Evolutionary conservation across 1,284 basidiomycete genomes (phyloP), one percentile per base, ranked within the genome.

Genomic region (Boletus sp.): DNA sequence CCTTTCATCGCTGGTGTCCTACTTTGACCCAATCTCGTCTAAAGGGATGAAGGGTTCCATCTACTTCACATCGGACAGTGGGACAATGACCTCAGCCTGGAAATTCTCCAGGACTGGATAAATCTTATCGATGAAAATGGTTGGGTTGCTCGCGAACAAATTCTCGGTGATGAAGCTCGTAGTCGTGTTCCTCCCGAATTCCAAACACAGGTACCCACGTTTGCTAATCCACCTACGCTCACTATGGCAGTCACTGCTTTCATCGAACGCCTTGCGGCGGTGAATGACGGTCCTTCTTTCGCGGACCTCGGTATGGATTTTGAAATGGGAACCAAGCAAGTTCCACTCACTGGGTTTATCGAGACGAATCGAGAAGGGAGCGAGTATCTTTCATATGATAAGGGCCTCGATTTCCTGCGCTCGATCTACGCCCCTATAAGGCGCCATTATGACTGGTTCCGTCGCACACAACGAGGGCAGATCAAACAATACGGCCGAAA

Each of bases 11-110:
- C 17, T 44, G 34, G n/a, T 19, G 35, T 22, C 25, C 25, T 41
- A 41, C 51, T 40, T 52, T 38, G 34, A 35, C 38, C 44, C 5
- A 51, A 14, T 16, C 29, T 19, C 22, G 14, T 41, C 22, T 52
- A 10, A 57, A 89, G 88, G 91, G 94, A 97, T 63, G 94, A 97
- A 69, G 94, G 94, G 2, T 97, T 97, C 74, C 94, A 97, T 66
- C 70, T 96, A 26, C 71, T 92, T 34, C 85, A 94, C 57, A 90
- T 97, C 38, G 91, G 91, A 17, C 81, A 84, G 56, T 95, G 88
- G 88, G 94, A 97, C 62, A 91, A 88, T 51, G 91, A 92, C 59
- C 80, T 96, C 52, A 89, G 90, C 58, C 75, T 96, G 22, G 88
- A 93, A 62, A 95, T 97, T 49, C 70, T 97, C 36, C 84, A 84